Evolutionary conservation across 768 basidiomycete genomes (phyloP).

Genomic region (Panellus pusillus): DNA sequence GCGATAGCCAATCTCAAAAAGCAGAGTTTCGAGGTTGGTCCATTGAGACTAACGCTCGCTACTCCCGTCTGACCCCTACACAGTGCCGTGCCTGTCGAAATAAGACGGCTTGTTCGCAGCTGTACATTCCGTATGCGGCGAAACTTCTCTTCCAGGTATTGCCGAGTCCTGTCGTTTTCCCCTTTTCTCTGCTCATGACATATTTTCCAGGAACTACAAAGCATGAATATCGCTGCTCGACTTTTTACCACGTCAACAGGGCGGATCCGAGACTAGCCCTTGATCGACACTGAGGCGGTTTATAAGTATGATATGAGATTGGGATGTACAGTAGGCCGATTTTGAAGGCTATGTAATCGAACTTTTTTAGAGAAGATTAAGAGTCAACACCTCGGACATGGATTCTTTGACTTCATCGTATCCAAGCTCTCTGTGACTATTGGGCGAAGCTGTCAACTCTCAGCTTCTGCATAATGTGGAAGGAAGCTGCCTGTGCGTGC

Average conservation of each 20-base stretch:
- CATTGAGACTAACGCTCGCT: not conserved
- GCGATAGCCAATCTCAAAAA: constrained; percentile 99
- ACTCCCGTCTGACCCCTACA: not conserved
- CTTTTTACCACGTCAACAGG: constrained; percentile 86
- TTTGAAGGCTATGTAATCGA: too few species aligned
- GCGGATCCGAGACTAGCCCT: constrained; percentile 66
- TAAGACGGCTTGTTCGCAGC: constrained; percentile 90
- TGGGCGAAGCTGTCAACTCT: too few species aligned
- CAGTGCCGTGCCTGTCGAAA: constrained; percentile 95
- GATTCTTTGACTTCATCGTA: too few species aligned
- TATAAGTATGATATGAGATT: too few species aligned
- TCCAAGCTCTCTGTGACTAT: too few species aligned
- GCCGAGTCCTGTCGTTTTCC: constrained; percentile 20
- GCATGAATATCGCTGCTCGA: constrained; percentile 92
- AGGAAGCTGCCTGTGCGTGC: too few species aligned
- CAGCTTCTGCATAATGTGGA: too few species aligned
- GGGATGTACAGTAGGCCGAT: too few species aligned
- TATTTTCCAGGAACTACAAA: constrained; percentile 77
- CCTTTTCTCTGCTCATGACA: not conserved
- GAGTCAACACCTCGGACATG: not conserved
- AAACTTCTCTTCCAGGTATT: constrained; percentile 91
- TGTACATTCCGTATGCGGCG: constrained; percentile 95
- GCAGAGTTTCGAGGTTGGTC: constrained; percentile 84
- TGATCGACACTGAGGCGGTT: too few species aligned
- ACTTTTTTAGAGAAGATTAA: not conserved